Evolutionary conservation across 2,329 filamentous ascomycete genomes (phyloP), one percentile per base, ranked within the genome.

Genomic region (Talaromyces sp.): DNA sequence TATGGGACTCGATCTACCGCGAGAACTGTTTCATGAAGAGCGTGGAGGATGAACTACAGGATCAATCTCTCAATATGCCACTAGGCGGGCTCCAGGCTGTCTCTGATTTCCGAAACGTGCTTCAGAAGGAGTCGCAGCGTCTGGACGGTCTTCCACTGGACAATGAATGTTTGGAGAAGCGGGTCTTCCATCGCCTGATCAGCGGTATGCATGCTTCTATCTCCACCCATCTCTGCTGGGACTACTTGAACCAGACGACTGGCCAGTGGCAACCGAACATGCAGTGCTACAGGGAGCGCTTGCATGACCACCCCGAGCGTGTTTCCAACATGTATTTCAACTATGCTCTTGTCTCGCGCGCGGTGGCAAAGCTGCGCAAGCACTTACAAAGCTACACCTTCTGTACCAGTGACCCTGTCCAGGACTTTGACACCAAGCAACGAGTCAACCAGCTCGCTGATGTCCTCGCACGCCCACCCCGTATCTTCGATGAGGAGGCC

Each of bases 261-360:
- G 94, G 94, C 53, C 77, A 91, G 73, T 99, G 94, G 94, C 85
- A 87, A 45, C 92, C 91, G 20, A 99, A 99, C 66, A 73, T 96
- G 49, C 80, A 86, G 58, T 99, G 94, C 80, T 99, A 96, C 80
- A 86, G 89, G 68, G 78, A 86, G 30, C 86, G 94, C n/a, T 82
- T 99, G 14, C 90, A 96, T 72, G 80, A 82, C 19, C 85, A 89
- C 70, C 91, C 93, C 0, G 94, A 99, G 63, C 89, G 93, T 55
- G 89, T 99, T 67, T 94, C 92, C 62, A 99, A 99, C 73, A 82
- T 99, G 45, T 99, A 99, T 79, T 99, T 99, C 80, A 97, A 99
- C 82, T 99, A 96, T 69, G 94, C 94, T 0, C 82, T 99, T n/a
- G 82, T 99, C 36, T 88, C 93, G 22, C 89, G 94, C 45, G 94